Evolutionary conservation across 2,329 filamentous ascomycete genomes (phyloP).

Genomic region (Fusarium duplospermum): DNA sequence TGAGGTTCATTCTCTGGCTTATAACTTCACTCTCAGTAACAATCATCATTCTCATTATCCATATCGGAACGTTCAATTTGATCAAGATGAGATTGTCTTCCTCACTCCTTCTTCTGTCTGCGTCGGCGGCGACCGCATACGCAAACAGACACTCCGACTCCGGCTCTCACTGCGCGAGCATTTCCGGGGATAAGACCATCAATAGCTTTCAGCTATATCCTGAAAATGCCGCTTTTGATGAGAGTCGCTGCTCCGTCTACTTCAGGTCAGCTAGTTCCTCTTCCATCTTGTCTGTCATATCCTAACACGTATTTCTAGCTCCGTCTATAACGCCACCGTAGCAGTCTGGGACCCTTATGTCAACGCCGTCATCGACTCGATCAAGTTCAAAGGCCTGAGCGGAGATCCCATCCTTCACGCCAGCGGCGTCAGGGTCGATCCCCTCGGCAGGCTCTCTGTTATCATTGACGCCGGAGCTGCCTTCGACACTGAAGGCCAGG

Average conservation of each 20-base stretch:
- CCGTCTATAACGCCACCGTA: slow-evolving; percentile 11
- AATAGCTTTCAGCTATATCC: slow-evolving; percentile 10
- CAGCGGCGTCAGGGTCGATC: slow-evolving; percentile 52
- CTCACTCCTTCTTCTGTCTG: not conserved
- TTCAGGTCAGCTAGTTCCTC: not conserved
- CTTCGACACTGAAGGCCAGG: slow-evolving; percentile 49
- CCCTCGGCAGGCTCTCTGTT: slow-evolving; percentile 48
- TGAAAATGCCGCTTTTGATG: slow-evolving; percentile 17
- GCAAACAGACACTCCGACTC: not conserved
- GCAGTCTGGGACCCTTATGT: slow-evolving; percentile 19
- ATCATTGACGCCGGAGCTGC: slow-evolving; percentile 50
- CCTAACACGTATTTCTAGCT: not conserved
- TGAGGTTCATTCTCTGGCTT: not conserved
- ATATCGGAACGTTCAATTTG: not conserved
- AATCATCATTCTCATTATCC: not conserved
- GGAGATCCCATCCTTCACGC: slow-evolving; percentile 28
- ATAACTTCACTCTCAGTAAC: not conserved
- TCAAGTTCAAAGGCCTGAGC: slow-evolving; percentile 47
- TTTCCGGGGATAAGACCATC: not conserved
- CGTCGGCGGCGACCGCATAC: not conserved
- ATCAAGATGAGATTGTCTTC: not conserved
- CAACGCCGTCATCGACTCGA: slow-evolving; percentile 39
- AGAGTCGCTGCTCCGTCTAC: slow-evolving; percentile 12
- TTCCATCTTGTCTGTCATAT: not conserved
- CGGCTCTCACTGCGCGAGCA: not conserved